These are phyloP conservation scores for Microdochium nivale DNA, from an alignment of 2,329 filamentous ascomycete genomes.

Conservation along the genomic window DNA sequence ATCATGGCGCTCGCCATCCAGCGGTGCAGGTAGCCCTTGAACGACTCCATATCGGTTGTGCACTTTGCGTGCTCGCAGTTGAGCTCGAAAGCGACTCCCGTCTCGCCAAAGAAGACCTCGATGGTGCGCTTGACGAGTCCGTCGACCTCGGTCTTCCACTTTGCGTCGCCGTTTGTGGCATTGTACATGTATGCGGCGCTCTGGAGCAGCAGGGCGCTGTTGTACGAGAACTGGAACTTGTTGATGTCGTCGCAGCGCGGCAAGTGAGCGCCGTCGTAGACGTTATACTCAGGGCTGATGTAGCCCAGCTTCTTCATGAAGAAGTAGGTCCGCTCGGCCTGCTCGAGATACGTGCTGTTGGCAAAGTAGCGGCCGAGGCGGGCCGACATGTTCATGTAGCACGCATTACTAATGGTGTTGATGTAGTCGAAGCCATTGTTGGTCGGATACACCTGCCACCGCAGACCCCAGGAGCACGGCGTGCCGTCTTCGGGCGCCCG, in stretches of 20 bases:
- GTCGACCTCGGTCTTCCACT: slow-evolving; percentile 38
- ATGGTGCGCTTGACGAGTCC: slow-evolving; percentile 36
- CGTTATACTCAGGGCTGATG: slow-evolving; percentile 46
- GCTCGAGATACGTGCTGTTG: slow-evolving; percentile 46
- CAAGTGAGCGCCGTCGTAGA: slow-evolving; percentile 49
- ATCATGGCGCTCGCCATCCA: slow-evolving; percentile 33
- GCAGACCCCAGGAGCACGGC: slow-evolving; percentile 53
- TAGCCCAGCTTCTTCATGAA: slow-evolving; percentile 43
- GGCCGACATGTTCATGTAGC: slow-evolving; percentile 42
- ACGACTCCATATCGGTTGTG: slow-evolving; percentile 45
- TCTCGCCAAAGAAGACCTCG: slow-evolving; percentile 41
- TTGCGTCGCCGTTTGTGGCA: slow-evolving; percentile 23
- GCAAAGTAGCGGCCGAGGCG: slow-evolving; percentile 54
- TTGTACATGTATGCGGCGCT: slow-evolving; percentile 43
- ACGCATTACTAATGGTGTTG: slow-evolving; percentile 39
- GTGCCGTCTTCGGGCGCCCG: slow-evolving; percentile 37
- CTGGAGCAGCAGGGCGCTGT: slow-evolving; percentile 40
- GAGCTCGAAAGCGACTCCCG: slow-evolving; percentile 40
- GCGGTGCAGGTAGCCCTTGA: slow-evolving; percentile 49
- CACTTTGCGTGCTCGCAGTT: slow-evolving; percentile 44
- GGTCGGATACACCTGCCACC: slow-evolving; percentile 58
- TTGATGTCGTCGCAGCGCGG: slow-evolving; percentile 44
- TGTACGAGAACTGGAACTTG: slow-evolving; percentile 47
- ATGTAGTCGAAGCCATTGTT: slow-evolving; percentile 63
- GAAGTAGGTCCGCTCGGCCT: slow-evolving; percentile 46